Conservation (phyloP, 1,284 basidiomycete species). For the Tilletia walkeri region DNA sequence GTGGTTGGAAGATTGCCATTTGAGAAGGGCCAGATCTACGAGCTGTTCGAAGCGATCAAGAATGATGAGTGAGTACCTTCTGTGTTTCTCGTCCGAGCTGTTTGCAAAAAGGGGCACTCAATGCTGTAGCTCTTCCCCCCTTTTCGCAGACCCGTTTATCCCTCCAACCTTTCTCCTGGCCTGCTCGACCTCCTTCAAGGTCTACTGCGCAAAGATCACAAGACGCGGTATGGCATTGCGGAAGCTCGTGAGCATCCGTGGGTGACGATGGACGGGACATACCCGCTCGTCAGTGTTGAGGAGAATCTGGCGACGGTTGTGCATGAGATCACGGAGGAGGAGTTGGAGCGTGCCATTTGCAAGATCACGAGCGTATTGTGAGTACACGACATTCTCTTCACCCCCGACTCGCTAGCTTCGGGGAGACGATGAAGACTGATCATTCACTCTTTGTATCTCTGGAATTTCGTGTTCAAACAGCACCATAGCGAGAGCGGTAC, state of each 20-base stretch:
- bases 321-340: conserved; percentile 51
- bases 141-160: conserved; percentile 33
- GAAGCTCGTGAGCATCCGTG: conserved; percentile 47
- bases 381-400: not conserved
- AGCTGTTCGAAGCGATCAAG: conserved; percentile 60
- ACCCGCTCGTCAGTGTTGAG: conserved; percentile 33
- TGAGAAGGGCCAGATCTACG: conserved; percentile 59
- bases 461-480: not conserved
- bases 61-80: conserved; percentile 42
- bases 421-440: not conserved
- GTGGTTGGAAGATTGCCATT: conserved; percentile 62
- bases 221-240: conserved; percentile 38
- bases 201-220: conserved; percentile 46
- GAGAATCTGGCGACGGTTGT: conserved; percentile 43
- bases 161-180: conserved; percentile 33
- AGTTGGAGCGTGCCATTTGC: conserved; percentile 49
- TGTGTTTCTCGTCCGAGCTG: not conserved
- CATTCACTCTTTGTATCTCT: not conserved
- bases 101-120: not conserved
- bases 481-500: conserved; percentile 51
- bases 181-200: conserved; percentile 36
- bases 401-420: not conserved
- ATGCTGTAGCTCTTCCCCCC: not conserved
- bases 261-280: conserved; percentile 33
- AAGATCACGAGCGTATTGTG: conserved; percentile 51